These are phyloP conservation scores for Erysimum cheiranthoides DNA, from an alignment of 345 rosid genomes.

Conservation along the genomic window DNA sequence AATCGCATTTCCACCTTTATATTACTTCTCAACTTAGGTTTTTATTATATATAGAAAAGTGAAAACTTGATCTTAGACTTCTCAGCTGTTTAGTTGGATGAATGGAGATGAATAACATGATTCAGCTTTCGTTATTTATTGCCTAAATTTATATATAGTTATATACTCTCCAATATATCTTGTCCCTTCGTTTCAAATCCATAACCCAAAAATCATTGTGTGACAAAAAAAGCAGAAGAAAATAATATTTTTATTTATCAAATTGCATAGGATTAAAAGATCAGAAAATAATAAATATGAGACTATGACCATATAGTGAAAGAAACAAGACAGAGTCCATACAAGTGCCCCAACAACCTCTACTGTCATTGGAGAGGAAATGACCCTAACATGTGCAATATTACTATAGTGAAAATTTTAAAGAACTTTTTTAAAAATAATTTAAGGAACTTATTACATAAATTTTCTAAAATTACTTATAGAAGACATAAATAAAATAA, in stretches of 20 bases:
- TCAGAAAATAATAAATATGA: background rate
- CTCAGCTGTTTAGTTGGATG: background rate
- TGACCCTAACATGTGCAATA: constrained; percentile 38
- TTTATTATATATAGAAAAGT: too few species aligned
- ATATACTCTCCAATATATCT: background rate
- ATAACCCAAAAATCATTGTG: background rate
- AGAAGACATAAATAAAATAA: constrained; percentile 21
- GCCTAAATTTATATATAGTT: background rate
- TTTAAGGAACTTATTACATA: background rate
- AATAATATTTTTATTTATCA: background rate
- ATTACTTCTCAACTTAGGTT: background rate
- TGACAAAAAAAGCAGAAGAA: background rate
- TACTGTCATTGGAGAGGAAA: constrained; percentile 23
- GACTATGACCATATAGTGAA: constrained; percentile 7
- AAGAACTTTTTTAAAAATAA: too few species aligned
- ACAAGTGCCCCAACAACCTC: constrained; percentile 37
- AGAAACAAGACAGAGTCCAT: background rate
- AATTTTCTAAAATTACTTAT: constrained; percentile 8
- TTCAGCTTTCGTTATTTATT: background rate
- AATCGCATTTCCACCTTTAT: background rate
- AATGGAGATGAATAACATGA: background rate
- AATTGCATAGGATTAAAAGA: constrained; percentile 18
- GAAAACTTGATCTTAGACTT: background rate
- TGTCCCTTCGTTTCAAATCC: background rate
- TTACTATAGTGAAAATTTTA: background rate